Percentiles rank a stretch among this genome's conserved stretches.
Evolutionary conservation across 345 rosid species (phyloP).

Genomic region (Xanthoceras sorbifolium): DNA sequence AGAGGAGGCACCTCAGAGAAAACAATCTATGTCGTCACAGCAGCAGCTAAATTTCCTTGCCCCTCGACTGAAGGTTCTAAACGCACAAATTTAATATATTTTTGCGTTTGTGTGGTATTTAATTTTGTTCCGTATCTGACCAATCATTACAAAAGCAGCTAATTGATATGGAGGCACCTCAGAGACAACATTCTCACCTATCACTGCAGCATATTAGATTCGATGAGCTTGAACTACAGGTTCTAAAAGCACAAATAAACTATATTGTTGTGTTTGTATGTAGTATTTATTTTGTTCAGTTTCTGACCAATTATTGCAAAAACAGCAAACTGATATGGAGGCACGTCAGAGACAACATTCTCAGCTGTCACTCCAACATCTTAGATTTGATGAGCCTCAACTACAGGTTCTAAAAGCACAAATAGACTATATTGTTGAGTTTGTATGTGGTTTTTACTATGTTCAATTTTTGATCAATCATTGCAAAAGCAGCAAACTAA

Average conservation of each 20-base stretch:
- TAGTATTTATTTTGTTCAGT: too few relatives aligned
- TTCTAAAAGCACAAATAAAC: too few relatives aligned
- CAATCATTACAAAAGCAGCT: background rate
- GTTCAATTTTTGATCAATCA: background rate
- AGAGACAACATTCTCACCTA: background rate
- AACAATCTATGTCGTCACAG: background rate
- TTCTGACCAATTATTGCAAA: too few relatives aligned
- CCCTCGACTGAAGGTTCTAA: too few relatives aligned
- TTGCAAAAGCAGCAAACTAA: background rate
- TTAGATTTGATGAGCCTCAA: background rate
- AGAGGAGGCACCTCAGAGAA: background rate
- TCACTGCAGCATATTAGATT: too few relatives aligned
- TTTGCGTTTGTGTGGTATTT: background rate
- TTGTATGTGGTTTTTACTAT: background rate
- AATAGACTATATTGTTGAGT: background rate
- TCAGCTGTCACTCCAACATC: too few relatives aligned
- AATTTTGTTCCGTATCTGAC: background rate
- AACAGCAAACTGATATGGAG: too few relatives aligned
- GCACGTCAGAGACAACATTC: too few relatives aligned
- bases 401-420: constrained; percentile 1
- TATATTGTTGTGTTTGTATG: too few relatives aligned
- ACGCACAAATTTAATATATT: too few relatives aligned
- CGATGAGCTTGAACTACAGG: too few relatives aligned
- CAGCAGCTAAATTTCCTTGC: background rate
- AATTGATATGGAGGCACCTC: background rate